phyloP scores from a whole-genome alignment of 1,139 yeast species.

The Scheffersomyces lignicola region DNA sequence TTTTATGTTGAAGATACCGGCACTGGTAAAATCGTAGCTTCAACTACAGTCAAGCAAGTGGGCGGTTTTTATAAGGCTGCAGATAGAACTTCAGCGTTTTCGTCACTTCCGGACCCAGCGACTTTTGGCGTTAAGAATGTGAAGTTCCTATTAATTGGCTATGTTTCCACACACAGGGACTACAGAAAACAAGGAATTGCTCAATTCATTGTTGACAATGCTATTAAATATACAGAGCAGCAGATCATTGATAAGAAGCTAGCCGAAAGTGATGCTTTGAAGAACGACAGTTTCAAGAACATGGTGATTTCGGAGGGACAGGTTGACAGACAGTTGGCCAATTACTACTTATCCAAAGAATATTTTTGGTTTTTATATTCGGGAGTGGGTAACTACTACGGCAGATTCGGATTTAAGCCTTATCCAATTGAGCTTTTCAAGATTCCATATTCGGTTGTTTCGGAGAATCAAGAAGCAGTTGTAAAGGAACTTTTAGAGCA shows the following conservation, averaged over 20 bases:
- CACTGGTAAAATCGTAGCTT: conserved; percentile 27
- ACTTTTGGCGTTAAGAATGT: conserved; percentile 34
- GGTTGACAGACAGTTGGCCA: conserved; percentile 33
- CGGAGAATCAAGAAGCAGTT: conserved; percentile 19
- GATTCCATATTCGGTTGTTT: conserved; percentile 26
- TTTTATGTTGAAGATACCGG: conserved; percentile 30
- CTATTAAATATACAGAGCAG: conserved; percentile 34
- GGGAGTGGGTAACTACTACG: conserved; percentile 32
- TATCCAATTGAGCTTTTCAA: conserved; percentile 38
- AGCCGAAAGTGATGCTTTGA: conserved; percentile 19
- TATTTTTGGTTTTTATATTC: conserved; percentile 44
- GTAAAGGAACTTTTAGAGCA: conserved; percentile 17
- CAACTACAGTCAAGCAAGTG: conserved; percentile 23
- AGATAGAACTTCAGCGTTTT: conserved; percentile 25
- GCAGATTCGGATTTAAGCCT: conserved; percentile 39
- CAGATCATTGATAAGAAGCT: conserved; percentile 27
- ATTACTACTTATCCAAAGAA: conserved; percentile 36
- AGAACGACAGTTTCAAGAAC: conserved; percentile 29
- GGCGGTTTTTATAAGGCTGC: conserved; percentile 35
- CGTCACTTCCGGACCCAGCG: conserved; percentile 34
- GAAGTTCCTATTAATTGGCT: conserved; percentile 27
- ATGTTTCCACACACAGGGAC: conserved; percentile 29
- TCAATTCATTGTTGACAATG: conserved; percentile 23
- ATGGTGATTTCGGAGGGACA: conserved; percentile 32
- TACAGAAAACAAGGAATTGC: conserved; percentile 35